phyloP scores from a whole-genome alignment of 2,329 filamentous ascomycete species.

The Aspergillus niger region DNA sequence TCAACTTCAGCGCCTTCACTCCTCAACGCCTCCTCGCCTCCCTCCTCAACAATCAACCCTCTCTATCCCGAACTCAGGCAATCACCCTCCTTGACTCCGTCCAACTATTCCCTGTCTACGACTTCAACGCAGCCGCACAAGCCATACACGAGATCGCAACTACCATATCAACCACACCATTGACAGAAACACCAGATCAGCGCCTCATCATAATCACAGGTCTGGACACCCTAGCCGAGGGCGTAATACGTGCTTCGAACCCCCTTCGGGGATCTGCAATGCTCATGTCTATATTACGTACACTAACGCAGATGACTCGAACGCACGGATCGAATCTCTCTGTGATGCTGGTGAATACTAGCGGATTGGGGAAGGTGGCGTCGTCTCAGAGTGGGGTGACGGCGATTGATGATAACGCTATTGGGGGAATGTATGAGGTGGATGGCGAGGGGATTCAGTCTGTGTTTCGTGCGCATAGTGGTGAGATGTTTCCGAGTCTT shows the following conservation, averaged over 20 bases:
- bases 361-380: conserved; percentile 27
- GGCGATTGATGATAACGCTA: neutral
- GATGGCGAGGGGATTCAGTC: conserved; percentile 30
- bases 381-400: neutral
- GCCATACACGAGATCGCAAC: conserved; percentile 36
- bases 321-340: conserved; percentile 32
- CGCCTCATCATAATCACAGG: conserved; percentile 33
- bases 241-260: conserved; percentile 42
- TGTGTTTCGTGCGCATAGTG: conserved; percentile 25
- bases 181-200: neutral
- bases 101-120: conserved; percentile 36
- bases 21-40: conserved; percentile 33
- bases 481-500: conserved; percentile 30
- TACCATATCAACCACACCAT: conserved; percentile 3
- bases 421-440: neutral
- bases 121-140: conserved; percentile 31
- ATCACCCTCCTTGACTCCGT: conserved; percentile 35
- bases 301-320: conserved; percentile 36
- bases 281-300: conserved; percentile 35
- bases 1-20: conserved; percentile 32
- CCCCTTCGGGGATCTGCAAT: conserved; percentile 37
- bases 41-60: conserved; percentile 25
- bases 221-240: conserved; percentile 40
- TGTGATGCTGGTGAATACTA: conserved; percentile 41
- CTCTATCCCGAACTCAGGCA: conserved; percentile 28